Base-by-base conservation (phyloP, 179 eudicot species). In the Pouteria campechiana region DNA sequence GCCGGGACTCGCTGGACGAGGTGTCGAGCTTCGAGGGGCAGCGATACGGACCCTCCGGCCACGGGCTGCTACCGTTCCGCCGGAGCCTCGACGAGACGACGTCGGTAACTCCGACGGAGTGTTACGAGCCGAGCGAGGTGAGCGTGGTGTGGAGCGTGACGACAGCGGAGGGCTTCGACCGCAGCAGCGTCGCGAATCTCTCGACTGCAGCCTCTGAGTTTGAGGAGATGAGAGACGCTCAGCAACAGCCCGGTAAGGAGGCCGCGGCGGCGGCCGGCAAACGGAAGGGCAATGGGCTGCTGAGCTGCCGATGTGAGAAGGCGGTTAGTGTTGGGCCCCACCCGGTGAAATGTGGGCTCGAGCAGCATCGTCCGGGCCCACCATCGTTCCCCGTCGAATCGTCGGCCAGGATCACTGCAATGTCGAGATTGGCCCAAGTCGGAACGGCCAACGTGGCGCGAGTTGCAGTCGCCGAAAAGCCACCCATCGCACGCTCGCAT, bases 131-230 rank as follows among this genome's bases (percentile, higher is more conserved):
- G 33, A 88, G 93, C 60, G 95, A 80, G 54, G 85, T 72, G 0
- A 84, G 95, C 64, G 53, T 88, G 6, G 94, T 71, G 40, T 88
- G 97, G 97, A 88, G 97, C 56, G 88, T 88, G 12, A 76, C 82
- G 3, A 88, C 95, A 0, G 94, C 88, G 5, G 94, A 87, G 52
- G 94, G 83, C 10, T 87, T 71, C 27, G 96, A 79, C 42, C 58
- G 70, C 7, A 76, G 74, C 3, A 87, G 90, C 43, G 55, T 83
- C 3, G 55, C 77, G 0, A 80, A 79, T 20, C 74, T 76, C 63
- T 72, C 94, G 1, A 37, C 67, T 19, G 48, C 65, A 0, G 81
- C 79, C 2, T 75, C 89, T 0, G 85, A 79, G 16, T 29, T 67
- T 3, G 81, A 66, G 1, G 68, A 66, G 15, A 46, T 56, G 22